Percentiles rank a stretch among this genome's conserved stretches.
These are phyloP conservation scores for Melaleuca quinquenervia DNA, from an alignment of 345 rosid genomes.

Conservation along the genomic window DNA sequence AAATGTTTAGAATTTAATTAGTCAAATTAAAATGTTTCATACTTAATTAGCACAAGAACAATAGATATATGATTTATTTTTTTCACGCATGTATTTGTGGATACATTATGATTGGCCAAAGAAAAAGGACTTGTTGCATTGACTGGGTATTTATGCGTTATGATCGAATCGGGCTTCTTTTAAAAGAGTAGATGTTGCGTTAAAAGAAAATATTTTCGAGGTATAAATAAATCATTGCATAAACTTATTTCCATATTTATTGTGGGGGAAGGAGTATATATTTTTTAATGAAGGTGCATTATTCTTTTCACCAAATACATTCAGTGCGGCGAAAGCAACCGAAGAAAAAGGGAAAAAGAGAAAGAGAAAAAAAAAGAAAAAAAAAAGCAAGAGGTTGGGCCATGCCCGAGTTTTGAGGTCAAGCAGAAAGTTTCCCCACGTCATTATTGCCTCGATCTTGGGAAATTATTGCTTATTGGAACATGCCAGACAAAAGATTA, in stretches of 20 bases:
- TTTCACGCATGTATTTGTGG: too few species aligned
- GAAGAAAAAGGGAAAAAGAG: neutral
- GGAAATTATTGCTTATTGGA: neutral
- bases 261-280: neutral
- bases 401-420: too few species aligned
- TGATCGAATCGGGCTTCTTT: neutral
- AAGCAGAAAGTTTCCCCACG: too few species aligned
- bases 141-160: neutral
- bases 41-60: too few species aligned
- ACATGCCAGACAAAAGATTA: neutral
- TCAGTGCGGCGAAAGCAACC: neutral
- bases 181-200: neutral
- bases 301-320: neutral
- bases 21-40: too few species aligned
- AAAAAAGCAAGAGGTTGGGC: neutral
- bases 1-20: too few species aligned
- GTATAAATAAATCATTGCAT: neutral
- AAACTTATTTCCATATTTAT: neutral
- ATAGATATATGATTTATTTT: too few species aligned
- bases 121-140: neutral
- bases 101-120: neutral
- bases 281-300: neutral
- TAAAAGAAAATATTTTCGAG: neutral
- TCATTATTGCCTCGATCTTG: neutral
- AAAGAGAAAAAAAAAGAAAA: neutral